A percentile compares a stretch with the other conserved stretches of the same genome.
These are phyloP conservation scores for Coprinopsis cinerea DNA, from an alignment of 768 basidiomycete species.

Conservation along the genomic window DNA sequence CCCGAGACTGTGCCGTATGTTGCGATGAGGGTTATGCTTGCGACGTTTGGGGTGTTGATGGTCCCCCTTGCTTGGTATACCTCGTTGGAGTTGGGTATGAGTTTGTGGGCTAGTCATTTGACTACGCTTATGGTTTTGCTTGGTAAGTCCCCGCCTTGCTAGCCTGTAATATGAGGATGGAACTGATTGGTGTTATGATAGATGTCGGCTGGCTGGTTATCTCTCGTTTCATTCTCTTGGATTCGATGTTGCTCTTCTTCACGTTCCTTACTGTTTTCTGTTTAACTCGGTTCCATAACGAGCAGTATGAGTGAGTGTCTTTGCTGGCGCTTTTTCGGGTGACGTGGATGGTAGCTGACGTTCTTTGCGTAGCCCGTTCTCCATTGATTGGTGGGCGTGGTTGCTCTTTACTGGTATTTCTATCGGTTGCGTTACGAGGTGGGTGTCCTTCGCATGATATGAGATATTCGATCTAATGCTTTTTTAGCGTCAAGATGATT, in stretches of 20 bases:
- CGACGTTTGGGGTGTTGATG: constrained; percentile 90
- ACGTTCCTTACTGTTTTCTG: constrained; percentile 96
- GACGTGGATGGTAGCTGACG: constrained; percentile 1
- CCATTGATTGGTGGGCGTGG: constrained; percentile 98
- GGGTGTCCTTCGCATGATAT: constrained; percentile 11
- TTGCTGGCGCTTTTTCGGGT: neutral
- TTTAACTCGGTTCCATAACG: constrained; percentile 94
- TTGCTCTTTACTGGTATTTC: constrained; percentile 87
- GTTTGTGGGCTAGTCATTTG: constrained; percentile 81
- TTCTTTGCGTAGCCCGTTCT: constrained; percentile 68
- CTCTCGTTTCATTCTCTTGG: constrained; percentile 94
- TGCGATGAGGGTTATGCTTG: constrained; percentile 92
- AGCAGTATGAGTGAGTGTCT: constrained; percentile 86
- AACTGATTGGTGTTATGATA: constrained; percentile 22
- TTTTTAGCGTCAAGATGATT: constrained; percentile 84
- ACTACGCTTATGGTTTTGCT: constrained; percentile 91
- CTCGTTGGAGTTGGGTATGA: constrained; percentile 90
- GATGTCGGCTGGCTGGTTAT: constrained; percentile 97
- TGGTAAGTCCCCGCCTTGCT: constrained; percentile 44
- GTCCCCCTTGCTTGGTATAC: constrained; percentile 98
- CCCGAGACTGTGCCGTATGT: constrained; percentile 84
- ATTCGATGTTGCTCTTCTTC: constrained; percentile 99
- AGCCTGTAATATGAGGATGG: constrained; percentile 1
- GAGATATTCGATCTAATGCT: constrained; percentile 1
- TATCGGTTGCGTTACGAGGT: constrained; percentile 95